Base-by-base conservation (phyloP, 2,329 filamentous ascomycete genomes). In the Ceratocystis lukuohia region DNA sequence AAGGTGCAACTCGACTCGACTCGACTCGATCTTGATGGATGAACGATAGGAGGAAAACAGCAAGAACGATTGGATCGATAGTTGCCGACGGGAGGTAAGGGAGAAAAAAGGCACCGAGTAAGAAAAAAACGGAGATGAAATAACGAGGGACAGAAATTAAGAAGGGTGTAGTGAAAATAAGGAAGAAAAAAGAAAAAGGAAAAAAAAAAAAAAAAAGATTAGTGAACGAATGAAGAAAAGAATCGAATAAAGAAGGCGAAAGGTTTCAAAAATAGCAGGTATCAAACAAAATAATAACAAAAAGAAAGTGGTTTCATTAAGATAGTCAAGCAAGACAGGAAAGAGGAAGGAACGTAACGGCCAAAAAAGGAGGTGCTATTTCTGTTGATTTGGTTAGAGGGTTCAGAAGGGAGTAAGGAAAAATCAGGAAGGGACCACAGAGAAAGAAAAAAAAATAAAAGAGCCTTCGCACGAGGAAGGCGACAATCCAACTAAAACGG, bases 321-420 rank as follows among this genome's bases (percentile, higher is more conserved):
- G 45, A 44, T 63, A 10, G n/a, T 20, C 41, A 63, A 48, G 56
- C 68, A 62, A 65, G 68, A 66, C 62, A 64, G 33, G 50, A 57
- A 61, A 48, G 63, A 64, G n/a, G 33, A 66, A 68, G n/a, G 25
- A 56, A 56, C 50, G 50, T 25, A 56, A 20, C n/a, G 20, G 2
- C 20, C 12, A 56, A 56, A 56, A 56, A 56, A 56, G 50, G 50
- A 56, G 50, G 50, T 56, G 25, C 50, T 56, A 28, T 56, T 56
- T 25, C 50, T 56, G 50, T 41, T 41, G 37, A 41, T 41, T 41
- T 41, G 37, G 37, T 41, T 41, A 41, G 37, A 41, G 37, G 10
- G 37, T 41, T 41, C 37, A 41, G 37, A 41, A 50, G 48, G 48
- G 48, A 37, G 68, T 56, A 46, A 44, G 67, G 64, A 69, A 66